phyloP scores from a whole-genome alignment of 225 moss, liverwort and hornwort species.

The Physcomitrium patens region DNA sequence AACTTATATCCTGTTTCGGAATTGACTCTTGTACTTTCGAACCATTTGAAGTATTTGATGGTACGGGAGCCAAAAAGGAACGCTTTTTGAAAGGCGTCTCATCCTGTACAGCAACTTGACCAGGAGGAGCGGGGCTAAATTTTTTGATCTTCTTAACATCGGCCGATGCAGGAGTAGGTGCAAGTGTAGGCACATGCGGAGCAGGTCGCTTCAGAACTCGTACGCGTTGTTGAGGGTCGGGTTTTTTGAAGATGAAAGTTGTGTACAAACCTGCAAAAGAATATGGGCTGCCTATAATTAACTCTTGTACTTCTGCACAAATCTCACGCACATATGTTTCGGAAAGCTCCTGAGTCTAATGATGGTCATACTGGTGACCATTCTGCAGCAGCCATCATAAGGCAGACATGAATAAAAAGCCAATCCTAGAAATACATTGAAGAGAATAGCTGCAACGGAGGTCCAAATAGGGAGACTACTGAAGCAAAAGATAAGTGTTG shows the following conservation, averaged over 20 bases:
- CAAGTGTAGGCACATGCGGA: conserved; percentile 32
- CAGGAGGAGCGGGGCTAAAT: conserved; percentile 36
- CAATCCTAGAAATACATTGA: conserved; percentile 16
- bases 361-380: conserved; percentile 7
- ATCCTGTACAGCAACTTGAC: conserved; percentile 31
- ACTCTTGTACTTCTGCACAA: background rate
- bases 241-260: conserved; percentile 86
- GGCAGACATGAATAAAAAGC: background rate
- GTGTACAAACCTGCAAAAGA: conserved; percentile 75
- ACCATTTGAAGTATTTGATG: conserved; percentile 38
- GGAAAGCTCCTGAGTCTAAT: background rate
- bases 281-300: background rate
- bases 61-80: conserved; percentile 34
- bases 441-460: conserved; percentile 5
- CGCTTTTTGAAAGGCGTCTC: conserved; percentile 42
- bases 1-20: conserved; percentile 33
- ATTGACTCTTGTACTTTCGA: conserved; percentile 31
- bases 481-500: conserved; percentile 6
- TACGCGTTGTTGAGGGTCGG: conserved; percentile 47
- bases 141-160: conserved; percentile 48
- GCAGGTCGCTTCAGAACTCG: conserved; percentile 49
- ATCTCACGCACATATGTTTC: background rate
- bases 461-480: background rate
- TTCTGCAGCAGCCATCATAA: background rate
- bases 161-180: conserved; percentile 33